Base-by-base conservation (phyloP, 352 stramenopile genomes). In the Blastocystis sp. region DNA sequence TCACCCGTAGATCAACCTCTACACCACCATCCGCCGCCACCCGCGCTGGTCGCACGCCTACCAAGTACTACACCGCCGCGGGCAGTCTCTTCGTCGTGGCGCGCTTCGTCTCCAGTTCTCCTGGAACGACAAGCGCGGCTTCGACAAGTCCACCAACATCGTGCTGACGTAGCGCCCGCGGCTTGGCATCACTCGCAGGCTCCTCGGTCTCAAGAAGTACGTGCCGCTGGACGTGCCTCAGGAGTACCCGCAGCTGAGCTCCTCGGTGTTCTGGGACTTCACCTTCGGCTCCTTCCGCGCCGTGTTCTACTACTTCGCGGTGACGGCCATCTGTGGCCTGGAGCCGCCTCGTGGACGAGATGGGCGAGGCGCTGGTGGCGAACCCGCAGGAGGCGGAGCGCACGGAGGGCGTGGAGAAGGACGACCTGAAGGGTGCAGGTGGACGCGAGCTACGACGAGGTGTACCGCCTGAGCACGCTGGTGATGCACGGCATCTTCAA, bases 261-360 rank as follows among this genome's bases (percentile, higher is more conserved):
- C 34, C n/a, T 2, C 23, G 7, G 52, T 48, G 34, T 69, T 59
- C 45, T 67, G 59, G 52, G 10, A 69, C 14, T 84, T 52, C 60
- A 69, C 74, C 2, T 28, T 7, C 5, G 53, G 74, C n/a, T 38
- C 10, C 38, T 67, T 52, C 52, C 74, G 74, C 40, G 74, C 74
- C 28, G 66, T 84, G 9, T 38, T 84, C n/a, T 84, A 84, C 53
- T 84, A 84, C 53, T 84, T 84, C 60, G 17, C 53, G 1, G 74
- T 84, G 23, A 62, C 66, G 2, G 74, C 48, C 34, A 84, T 84
- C 34, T 67, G 74, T 28, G 74, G 52, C 2, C 38, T 48, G 19
- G 19, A 67, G 34, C 21, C 74, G 60, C 14, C 65, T 62, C 21
- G 74, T 84, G 14, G 56, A 69, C 21, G 66, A 84, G 53, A 62